phyloP scores from a whole-genome alignment of 2,329 filamentous ascomycete species.

The Sporothrix pseudoabietina region DNA sequence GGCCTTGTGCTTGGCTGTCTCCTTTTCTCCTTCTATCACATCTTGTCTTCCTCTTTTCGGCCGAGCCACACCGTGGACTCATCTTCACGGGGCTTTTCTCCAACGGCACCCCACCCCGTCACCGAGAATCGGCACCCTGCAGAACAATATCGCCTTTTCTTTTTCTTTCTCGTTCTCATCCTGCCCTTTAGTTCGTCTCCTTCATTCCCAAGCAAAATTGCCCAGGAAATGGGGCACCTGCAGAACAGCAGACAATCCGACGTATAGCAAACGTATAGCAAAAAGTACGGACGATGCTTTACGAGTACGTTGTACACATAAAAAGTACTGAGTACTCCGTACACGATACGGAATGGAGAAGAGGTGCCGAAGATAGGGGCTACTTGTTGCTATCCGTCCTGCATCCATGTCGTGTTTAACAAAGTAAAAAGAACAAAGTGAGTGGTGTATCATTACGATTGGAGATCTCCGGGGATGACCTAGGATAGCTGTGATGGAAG shows the following conservation, averaged over 20 bases:
- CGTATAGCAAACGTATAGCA: background rate
- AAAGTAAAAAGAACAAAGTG: background rate
- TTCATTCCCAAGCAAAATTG: background rate
- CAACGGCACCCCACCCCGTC: background rate
- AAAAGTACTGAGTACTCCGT: background rate
- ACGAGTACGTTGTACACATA: background rate
- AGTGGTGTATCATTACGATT: background rate
- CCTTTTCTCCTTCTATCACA: background rate
- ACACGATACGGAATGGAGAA: background rate
- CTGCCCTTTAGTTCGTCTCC: background rate
- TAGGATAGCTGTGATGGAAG: background rate
- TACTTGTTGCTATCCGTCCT: background rate
- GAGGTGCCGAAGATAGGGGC: conserved; percentile 8
- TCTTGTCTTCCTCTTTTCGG: background rate
- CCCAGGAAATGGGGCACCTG: background rate
- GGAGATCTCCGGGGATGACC: background rate
- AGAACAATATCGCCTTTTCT: background rate
- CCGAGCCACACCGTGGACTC: conserved; percentile 1
- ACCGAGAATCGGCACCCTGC: conserved; percentile 10
- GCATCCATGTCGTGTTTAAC: background rate
- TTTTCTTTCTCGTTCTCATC: background rate
- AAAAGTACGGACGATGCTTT: background rate
- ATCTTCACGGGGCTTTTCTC: background rate
- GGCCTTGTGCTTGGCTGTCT: background rate
- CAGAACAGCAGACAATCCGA: conserved; percentile 15